Base-by-base conservation (phyloP, 345 rosid species). In the Toxicodendron radicans region DNA sequence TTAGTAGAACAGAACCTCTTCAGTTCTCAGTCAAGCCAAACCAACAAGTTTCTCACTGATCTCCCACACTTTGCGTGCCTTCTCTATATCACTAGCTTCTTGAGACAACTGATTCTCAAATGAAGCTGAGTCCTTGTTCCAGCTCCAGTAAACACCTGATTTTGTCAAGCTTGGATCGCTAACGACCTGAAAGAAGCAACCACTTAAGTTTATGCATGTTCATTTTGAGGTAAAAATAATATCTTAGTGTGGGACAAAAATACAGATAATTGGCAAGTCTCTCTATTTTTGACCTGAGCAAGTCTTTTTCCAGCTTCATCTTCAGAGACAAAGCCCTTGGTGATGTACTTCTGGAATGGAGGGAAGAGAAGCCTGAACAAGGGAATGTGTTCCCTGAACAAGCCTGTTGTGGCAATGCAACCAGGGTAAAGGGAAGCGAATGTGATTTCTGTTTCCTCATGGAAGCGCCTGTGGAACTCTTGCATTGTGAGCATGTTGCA, bases 401-500 rank as follows among this genome's bases (percentile, higher is more conserved):
- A 79, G 33, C 99, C 98, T 0, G 99, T 93, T 1, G 99, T 91
- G 75, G 99, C 99, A 21, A 95, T 95, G 87, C 99, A 95, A 46
- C 99, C 99, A 0, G 99, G 99, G 83, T 93, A 95, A 41, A 95
- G 91, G 69, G 97, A 95, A 10, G 98, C 92, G 11, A 95, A 95
- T 13, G 97, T 83, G 64, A 95, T 88, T 14, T 90, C 99, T 0
- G 97, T 90, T 35, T 93, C 96, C 74, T 95, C 95, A 7, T 93
- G 99, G 85, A 76, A 93, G 33, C 94, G 93, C 77, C 98, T 83
- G 79, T 95, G 99, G 84, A 93, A 92, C 75, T 95, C 96, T 73
- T 93, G 99, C 98, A 95, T 95, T 1, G 90, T 88, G 46, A 95
- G 87, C 98, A 95, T 95, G 77, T 95, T 95, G 86, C 98, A 95